Base-by-base conservation (phyloP, 139 green algal species). In the Eudorina sp. region DNA sequence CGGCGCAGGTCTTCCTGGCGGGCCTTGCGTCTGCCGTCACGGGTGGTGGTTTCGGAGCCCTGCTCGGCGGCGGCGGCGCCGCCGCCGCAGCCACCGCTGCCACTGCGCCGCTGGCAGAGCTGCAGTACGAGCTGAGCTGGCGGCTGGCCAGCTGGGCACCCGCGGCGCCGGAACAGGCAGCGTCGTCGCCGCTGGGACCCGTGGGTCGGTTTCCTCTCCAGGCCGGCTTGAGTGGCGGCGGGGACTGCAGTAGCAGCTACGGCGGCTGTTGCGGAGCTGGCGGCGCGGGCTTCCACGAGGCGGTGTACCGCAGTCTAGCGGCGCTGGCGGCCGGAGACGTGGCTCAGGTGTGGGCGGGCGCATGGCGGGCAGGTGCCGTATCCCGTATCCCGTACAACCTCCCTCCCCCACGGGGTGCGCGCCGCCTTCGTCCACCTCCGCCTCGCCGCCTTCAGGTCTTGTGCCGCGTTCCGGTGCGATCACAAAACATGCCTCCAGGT, bases 291-390 rank as follows among this genome's bases (percentile, higher is more conserved):
- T 70, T 88, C 48, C 29, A 88, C 55, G 82, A 60, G 53, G 51
- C 84, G 27, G n/a, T 85, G 75, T 77, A 79, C 53, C 53, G 60
- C 40, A 72, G 36, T 21, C 76, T 89, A 68, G 31, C 72, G 45
- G 60, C 66, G 25, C 84, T 86, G 72, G 40, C 18, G 41, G 91
- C 34, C 69, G 92, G 46, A 31, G 70, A 62, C 31, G 34, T 18
- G 55, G 94, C 41, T 76, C 88, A 19, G 89, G 62, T 16, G 70
- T 91, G 51, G 88, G 85, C 84, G 88, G 90, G 66, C 86, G 95
- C n/a, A n/a, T n/a, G n/a, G n/a, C n/a, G n/a, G n/a, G n/a, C n/a
- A n/a, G n/a, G n/a, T n/a, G n/a, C n/a, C n/a, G n/a, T n/a, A n/a
- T n/a, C n/a, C n/a, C n/a, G n/a, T n/a, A n/a, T n/a, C n/a, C n/a